Conservation (phyloP, 2,329 filamentous ascomycete species). For the Aspergillus carbonarius region DNA sequence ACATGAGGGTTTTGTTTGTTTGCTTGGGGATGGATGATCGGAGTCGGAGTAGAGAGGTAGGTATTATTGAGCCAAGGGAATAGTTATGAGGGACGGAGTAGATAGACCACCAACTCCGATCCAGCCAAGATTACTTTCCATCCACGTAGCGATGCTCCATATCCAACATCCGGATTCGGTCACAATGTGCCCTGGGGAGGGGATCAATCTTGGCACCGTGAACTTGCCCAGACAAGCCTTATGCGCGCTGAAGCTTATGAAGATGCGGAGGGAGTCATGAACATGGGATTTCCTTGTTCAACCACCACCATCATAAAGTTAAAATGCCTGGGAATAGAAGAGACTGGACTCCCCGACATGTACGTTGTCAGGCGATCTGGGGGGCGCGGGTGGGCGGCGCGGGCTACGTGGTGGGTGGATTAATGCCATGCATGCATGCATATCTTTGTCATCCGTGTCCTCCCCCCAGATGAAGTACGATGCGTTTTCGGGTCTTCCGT, state of each 20-base stretch:
- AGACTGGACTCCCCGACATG: background rate
- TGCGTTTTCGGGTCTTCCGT: background rate
- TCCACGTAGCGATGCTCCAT: too few relatives aligned
- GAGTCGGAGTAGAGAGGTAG: too few relatives aligned
- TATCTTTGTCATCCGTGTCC: background rate
- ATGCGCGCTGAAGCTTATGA: conserved; percentile 11
- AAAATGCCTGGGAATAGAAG: background rate
- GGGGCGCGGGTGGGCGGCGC: background rate
- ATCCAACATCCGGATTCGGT: background rate
- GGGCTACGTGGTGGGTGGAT: conserved; percentile 2
- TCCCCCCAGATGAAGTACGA: background rate
- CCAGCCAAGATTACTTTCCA: too few relatives aligned
- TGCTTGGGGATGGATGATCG: too few relatives aligned
- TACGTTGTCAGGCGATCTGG: conserved; percentile 1
- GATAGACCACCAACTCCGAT: too few relatives aligned
- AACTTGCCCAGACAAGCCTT: conserved; percentile 8
- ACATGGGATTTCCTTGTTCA: conserved; percentile 7
- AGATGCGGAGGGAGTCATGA: background rate
- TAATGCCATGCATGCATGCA: conserved; percentile 14
- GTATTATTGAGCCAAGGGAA: too few relatives aligned
- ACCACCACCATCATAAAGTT: background rate
- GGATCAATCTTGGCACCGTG: background rate
- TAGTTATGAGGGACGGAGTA: too few relatives aligned
- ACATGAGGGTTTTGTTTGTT: too few relatives aligned
- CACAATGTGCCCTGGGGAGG: background rate